phyloP scores from a whole-genome alignment of 179 eudicot species.

The Spinacia oleracea region DNA sequence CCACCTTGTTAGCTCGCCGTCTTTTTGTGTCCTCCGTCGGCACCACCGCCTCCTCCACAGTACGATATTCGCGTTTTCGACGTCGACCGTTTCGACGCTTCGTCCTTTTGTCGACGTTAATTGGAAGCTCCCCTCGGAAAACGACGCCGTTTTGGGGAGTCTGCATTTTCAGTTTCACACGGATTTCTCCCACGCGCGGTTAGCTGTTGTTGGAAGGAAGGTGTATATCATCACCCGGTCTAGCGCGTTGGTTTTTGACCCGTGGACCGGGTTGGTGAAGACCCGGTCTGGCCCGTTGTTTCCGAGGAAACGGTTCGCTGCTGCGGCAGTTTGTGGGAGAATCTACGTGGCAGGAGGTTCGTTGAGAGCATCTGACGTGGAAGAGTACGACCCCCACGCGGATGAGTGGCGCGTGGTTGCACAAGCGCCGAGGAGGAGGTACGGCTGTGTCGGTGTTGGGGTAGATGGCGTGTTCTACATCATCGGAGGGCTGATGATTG shows the following conservation, averaged over 20 bases:
- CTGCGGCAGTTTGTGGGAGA: conserved; percentile 46
- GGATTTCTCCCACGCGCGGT: conserved; percentile 35
- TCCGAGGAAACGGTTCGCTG: conserved; percentile 72
- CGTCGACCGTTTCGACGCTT: conserved; percentile 39
- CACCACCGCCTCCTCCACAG: conserved; percentile 39
- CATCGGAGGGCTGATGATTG: conserved; percentile 70
- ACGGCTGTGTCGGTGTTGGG: conserved; percentile 73
- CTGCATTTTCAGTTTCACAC: background rate
- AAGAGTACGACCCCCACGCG: conserved; percentile 57
- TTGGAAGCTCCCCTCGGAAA: conserved; percentile 40
- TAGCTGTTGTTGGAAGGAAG: conserved; percentile 43
- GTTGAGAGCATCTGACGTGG: conserved; percentile 50
- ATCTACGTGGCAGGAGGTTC: conserved; percentile 78
- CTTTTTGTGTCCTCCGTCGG: conserved; percentile 54
- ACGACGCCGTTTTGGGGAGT: conserved; percentile 22
- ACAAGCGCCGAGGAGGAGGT: conserved; percentile 62
- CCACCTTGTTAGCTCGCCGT: conserved; percentile 48
- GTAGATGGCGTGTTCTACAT: conserved; percentile 63
- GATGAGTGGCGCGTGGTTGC: conserved; percentile 68
- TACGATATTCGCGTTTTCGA: conserved; percentile 49
- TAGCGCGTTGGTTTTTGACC: conserved; percentile 39
- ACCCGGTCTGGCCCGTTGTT: conserved; percentile 37
- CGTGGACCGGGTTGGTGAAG: conserved; percentile 59
- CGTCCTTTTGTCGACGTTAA: conserved; percentile 30
- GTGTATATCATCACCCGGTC: conserved; percentile 48